Evolutionary conservation across 75 land plant species (phyloP).

Genomic region (Adiantum capillusveneris): DNA sequence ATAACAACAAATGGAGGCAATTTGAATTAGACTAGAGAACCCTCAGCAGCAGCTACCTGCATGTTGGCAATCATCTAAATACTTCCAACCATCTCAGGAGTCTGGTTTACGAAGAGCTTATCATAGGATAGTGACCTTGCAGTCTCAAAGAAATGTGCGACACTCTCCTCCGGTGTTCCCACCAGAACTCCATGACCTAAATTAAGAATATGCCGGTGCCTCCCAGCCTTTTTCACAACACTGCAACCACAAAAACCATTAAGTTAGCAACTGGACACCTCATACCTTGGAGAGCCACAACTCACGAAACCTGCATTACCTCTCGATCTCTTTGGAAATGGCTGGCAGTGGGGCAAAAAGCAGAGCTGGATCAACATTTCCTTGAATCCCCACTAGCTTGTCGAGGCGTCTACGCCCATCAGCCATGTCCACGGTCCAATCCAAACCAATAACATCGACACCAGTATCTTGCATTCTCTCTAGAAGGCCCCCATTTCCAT

Average conservation of each 20-base stretch:
- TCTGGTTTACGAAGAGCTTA: constrained; percentile 16
- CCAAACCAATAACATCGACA: constrained; percentile 98
- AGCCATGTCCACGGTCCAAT: constrained; percentile 99
- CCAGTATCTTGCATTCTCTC: constrained; percentile 87
- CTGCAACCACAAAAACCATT: constrained; percentile 24
- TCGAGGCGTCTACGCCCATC: constrained; percentile 88
- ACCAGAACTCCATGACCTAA: constrained; percentile 97
- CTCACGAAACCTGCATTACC: constrained; percentile 24
- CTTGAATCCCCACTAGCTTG: constrained; percentile 67
- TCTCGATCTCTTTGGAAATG: constrained; percentile 65
- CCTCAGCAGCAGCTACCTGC: too few species aligned
- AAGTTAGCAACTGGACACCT: neutral
- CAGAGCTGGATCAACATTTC: constrained; percentile 91
- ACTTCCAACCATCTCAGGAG: too few species aligned
- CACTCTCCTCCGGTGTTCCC: constrained; percentile 94
- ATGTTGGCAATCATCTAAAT: too few species aligned
- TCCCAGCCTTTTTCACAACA: constrained; percentile 87
- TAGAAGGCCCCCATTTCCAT: constrained; percentile 95
- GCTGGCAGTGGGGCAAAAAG: constrained; percentile 73
- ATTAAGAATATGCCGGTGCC: constrained; percentile 79
- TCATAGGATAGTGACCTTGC: constrained; percentile 54
- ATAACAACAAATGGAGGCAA: too few species aligned
- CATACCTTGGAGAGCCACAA: neutral
- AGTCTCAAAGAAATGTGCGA: constrained; percentile 89
- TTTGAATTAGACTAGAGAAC: too few species aligned